phyloP scores from a whole-genome alignment of 371 early-diverging fungal species.

The Rhizopus stolonifer region DNA sequence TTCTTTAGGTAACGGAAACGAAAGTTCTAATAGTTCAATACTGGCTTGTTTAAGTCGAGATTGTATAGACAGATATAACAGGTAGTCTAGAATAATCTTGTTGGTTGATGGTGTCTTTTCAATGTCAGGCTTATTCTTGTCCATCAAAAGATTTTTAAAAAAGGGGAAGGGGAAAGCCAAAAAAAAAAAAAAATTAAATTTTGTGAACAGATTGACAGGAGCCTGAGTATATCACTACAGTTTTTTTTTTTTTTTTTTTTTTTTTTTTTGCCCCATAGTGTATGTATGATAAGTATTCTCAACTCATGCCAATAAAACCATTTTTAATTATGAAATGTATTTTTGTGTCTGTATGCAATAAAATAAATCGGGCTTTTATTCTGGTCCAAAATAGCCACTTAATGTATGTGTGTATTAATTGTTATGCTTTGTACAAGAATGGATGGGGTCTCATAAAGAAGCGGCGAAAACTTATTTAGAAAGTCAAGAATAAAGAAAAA shows the following conservation, averaged over 20 bases:
- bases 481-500: constrained; percentile 1
- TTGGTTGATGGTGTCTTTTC: constrained; percentile 41
- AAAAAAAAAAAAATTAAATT: constrained; percentile 10
- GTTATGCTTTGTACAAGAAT: constrained; percentile 24
- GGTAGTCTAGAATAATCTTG: constrained; percentile 62
- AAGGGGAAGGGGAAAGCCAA: not conserved
- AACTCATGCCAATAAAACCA: too few relatives aligned
- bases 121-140: not conserved
- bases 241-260: too few relatives aligned
- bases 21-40: constrained; percentile 44
- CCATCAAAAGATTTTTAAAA: too few relatives aligned
- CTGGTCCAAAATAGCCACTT: too few relatives aligned
- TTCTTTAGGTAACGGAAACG: constrained; percentile 27
- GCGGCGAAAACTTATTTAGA: constrained; percentile 17
- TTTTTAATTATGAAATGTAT: too few relatives aligned
- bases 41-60: constrained; percentile 45
- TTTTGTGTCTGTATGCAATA: too few relatives aligned
- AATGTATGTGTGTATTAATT: too few relatives aligned
- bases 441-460: constrained; percentile 16
- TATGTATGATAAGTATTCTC: too few relatives aligned
- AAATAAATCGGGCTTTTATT: too few relatives aligned
- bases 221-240: too few relatives aligned
- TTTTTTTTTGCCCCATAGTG: too few relatives aligned
- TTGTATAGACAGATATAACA: constrained; percentile 61
- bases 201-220: too few relatives aligned